Percentiles rank a stretch among this genome's conserved stretches.
These are phyloP conservation scores for Hemisphaericaspora lyxosophila DNA, from an alignment of 1,139 yeast genomes.

Conservation along the genomic window DNA sequence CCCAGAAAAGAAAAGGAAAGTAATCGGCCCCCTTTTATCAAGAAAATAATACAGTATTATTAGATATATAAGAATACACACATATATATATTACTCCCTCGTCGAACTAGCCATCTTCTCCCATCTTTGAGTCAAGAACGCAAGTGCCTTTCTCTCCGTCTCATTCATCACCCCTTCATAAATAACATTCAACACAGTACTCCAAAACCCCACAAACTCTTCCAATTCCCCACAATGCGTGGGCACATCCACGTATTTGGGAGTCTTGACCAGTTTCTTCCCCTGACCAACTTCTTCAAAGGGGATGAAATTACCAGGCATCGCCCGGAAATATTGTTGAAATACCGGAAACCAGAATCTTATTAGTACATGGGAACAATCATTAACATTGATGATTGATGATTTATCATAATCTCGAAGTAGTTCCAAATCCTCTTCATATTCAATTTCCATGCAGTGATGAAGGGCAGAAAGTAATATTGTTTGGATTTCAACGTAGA, in stretches of 20 bases:
- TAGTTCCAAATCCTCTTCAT: slow-evolving; percentile 56
- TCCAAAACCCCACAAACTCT: slow-evolving; percentile 55
- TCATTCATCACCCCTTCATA: slow-evolving; percentile 40
- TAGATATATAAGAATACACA: background rate
- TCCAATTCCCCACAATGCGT: slow-evolving; percentile 23
- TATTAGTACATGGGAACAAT: slow-evolving; percentile 42
- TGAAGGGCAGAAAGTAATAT: slow-evolving; percentile 50
- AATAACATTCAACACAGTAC: slow-evolving; percentile 37
- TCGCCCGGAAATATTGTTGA: slow-evolving; percentile 38
- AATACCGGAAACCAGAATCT: slow-evolving; percentile 63
- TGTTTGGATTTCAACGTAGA: slow-evolving; percentile 42
- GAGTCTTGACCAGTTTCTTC: slow-evolving; percentile 21
- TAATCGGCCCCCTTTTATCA: slow-evolving; percentile 8
- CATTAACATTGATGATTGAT: slow-evolving; percentile 33
- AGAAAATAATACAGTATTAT: slow-evolving; percentile 2
- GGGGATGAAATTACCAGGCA: slow-evolving; percentile 22
- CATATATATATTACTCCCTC: background rate
- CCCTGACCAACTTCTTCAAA: slow-evolving; percentile 23
- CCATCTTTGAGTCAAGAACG: slow-evolving; percentile 44
- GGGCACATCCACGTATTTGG: slow-evolving; percentile 30
- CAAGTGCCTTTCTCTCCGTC: slow-evolving; percentile 39
- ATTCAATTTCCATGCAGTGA: slow-evolving; percentile 52
- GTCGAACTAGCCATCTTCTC: slow-evolving; percentile 16
- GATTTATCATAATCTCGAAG: slow-evolving; percentile 47
- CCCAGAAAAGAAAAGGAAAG: slow-evolving; percentile 14